phyloP scores from a whole-genome alignment of 805 yeast species.

The Metschnikowia rubicola region DNA sequence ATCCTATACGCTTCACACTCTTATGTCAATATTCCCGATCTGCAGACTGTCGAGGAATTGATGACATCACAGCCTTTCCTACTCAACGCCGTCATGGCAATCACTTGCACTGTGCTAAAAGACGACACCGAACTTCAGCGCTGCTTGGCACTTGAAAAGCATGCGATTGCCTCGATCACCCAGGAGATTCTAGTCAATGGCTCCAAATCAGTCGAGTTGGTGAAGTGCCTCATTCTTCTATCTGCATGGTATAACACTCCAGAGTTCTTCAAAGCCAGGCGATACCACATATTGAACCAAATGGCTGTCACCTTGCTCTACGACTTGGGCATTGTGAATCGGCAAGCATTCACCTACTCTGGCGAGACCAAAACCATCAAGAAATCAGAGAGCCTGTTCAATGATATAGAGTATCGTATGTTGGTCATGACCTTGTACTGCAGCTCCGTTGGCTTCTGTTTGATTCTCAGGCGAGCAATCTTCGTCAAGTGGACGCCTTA shows the following conservation, averaged over 20 bases:
- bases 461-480: conserved; percentile 62
- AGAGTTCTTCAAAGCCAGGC: conserved; percentile 74
- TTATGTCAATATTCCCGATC: conserved; percentile 50
- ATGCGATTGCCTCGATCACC: conserved; percentile 48
- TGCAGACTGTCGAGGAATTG: conserved; percentile 44
- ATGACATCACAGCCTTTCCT: conserved; percentile 55
- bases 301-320: conserved; percentile 65
- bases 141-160: conserved; percentile 49
- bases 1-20: conserved; percentile 50
- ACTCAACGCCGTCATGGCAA: conserved; percentile 62
- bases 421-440: conserved; percentile 58
- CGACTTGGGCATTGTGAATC: conserved; percentile 70
- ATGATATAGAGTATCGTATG: conserved; percentile 44
- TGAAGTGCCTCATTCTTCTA: conserved; percentile 58
- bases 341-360: conserved; percentile 30
- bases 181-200: conserved; percentile 68
- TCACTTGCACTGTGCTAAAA: conserved; percentile 46
- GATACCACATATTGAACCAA: conserved; percentile 66
- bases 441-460: conserved; percentile 58
- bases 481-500: conserved; percentile 63
- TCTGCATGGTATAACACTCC: conserved; percentile 83
- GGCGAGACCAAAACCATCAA: conserved; percentile 8
- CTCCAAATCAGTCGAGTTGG: conserved; percentile 62
- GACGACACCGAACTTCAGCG: conserved; percentile 33
- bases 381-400: conserved; percentile 15